A percentile compares a stretch with the other conserved stretches of the same genome.
These are phyloP conservation scores for Irpex sp. DNA, from an alignment of 1,284 basidiomycete genomes.

Conservation along the genomic window DNA sequence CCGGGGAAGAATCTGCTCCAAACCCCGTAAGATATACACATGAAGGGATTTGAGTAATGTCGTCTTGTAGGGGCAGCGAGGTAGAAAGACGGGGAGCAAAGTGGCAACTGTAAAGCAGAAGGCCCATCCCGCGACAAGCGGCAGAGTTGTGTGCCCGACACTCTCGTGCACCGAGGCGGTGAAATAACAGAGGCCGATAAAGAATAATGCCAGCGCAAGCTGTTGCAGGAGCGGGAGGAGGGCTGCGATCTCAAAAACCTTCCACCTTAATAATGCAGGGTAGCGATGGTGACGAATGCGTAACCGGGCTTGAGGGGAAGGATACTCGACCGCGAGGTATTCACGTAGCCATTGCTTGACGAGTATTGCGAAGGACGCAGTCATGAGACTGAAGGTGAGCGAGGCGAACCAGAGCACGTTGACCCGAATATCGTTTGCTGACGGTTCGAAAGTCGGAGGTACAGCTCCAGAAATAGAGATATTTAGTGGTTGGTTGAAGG, in stretches of 20 bases:
- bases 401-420: not conserved
- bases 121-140: constrained; percentile 2
- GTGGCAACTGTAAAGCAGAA: not conserved
- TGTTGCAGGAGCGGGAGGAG: constrained; percentile 6
- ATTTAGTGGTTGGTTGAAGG: not conserved
- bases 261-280: constrained; percentile 2
- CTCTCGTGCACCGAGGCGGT: not conserved
- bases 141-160: constrained; percentile 1
- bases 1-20: too few relatives aligned
- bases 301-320: not conserved
- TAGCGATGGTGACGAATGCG: constrained; percentile 7
- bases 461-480: not conserved
- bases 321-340: not conserved
- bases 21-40: not conserved
- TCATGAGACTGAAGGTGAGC: not conserved
- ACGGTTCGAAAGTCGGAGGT: not conserved
- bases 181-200: constrained; percentile 9
- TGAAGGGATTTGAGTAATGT: not conserved
- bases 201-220: constrained; percentile 7
- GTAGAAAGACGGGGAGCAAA: not conserved
- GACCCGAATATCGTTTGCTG: not conserved
- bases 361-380: not conserved
- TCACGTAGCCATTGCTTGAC: not conserved
- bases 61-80: constrained; percentile 7
- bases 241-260: constrained; percentile 9